Evolutionary conservation across 768 basidiomycete genomes (phyloP).

Genomic region (Lentinula sp.): DNA sequence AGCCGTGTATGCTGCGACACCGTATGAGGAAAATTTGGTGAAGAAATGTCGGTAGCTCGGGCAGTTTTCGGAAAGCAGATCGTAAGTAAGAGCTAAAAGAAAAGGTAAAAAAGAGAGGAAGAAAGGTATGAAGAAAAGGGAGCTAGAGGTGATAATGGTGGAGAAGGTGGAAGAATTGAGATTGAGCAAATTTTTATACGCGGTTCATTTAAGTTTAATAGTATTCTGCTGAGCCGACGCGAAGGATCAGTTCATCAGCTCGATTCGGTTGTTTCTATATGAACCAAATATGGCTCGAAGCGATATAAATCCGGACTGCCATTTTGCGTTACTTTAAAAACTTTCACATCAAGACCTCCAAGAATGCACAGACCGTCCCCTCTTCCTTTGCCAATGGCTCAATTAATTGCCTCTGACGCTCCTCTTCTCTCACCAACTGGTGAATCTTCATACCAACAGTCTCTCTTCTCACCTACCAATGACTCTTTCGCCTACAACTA

Average conservation of each 20-base stretch:
- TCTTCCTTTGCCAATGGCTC: constrained; percentile 43
- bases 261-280: background rate
- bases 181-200: background rate
- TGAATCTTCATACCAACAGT: background rate
- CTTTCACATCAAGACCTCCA: background rate
- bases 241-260: background rate
- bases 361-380: constrained; percentile 11
- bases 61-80: constrained; percentile 5
- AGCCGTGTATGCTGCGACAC: constrained; percentile 1
- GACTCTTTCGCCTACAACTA: constrained; percentile 45
- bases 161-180: background rate
- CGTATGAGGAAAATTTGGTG: background rate
- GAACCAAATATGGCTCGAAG: background rate
- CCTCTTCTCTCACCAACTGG: constrained; percentile 45
- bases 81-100: background rate
- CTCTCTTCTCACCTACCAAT: constrained; percentile 12
- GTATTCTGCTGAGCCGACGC: background rate
- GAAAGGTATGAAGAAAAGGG: background rate
- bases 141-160: background rate
- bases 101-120: background rate
- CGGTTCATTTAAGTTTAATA: background rate
- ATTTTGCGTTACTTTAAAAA: constrained; percentile 1
- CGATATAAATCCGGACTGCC: constrained; percentile 1
- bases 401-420: constrained; percentile 52
- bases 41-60: constrained; percentile 4